Evolutionary conservation across 2,329 filamentous ascomycete species (phyloP).

Genomic region (Pyrenophora graminea): DNA sequence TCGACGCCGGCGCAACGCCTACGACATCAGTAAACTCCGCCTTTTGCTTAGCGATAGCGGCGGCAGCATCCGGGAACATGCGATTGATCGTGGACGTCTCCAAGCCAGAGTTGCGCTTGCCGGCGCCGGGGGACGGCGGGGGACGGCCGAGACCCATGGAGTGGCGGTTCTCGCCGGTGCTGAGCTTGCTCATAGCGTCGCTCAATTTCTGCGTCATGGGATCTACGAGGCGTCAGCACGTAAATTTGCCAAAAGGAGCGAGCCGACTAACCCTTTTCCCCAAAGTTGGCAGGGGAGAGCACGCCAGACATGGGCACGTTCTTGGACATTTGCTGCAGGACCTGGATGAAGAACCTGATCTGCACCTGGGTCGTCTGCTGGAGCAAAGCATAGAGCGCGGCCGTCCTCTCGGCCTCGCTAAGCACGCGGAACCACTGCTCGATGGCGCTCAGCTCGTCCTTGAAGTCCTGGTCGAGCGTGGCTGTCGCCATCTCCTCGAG

Average conservation of each 20-base stretch:
- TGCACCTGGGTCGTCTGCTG: constrained; percentile 99
- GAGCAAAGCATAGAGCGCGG: constrained; percentile 89
- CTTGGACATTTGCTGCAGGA: constrained; percentile 98
- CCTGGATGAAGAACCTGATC: constrained; percentile 98
- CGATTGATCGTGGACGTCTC: constrained; percentile 93
- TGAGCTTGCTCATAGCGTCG: constrained; percentile 95
- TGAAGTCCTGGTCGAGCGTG: constrained; percentile 99
- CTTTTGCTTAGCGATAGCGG: constrained; percentile 98
- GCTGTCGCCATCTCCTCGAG: constrained; percentile 98
- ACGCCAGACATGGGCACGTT: constrained; percentile 96
- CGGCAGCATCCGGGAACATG: constrained; percentile 98
- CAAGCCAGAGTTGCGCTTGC: constrained; percentile 90
- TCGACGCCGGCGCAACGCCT: constrained; percentile 84
- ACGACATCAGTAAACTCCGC: constrained; percentile 96
- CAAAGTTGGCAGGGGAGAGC: constrained; percentile 88
- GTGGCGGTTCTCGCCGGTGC: constrained; percentile 82
- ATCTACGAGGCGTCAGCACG: constrained; percentile 60
- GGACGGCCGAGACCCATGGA: constrained; percentile 75
- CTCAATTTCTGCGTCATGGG: constrained; percentile 95
- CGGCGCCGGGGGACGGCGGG: constrained; percentile 69
- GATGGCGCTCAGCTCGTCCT: constrained; percentile 97
- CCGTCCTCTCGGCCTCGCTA: constrained; percentile 94
- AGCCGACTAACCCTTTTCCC: constrained; percentile 75
- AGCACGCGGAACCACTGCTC: constrained; percentile 99
- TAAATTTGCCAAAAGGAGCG: not conserved